Base-by-base conservation (phyloP, 495 filamentous ascomycete species). In the Neurospora sp. region DNA sequence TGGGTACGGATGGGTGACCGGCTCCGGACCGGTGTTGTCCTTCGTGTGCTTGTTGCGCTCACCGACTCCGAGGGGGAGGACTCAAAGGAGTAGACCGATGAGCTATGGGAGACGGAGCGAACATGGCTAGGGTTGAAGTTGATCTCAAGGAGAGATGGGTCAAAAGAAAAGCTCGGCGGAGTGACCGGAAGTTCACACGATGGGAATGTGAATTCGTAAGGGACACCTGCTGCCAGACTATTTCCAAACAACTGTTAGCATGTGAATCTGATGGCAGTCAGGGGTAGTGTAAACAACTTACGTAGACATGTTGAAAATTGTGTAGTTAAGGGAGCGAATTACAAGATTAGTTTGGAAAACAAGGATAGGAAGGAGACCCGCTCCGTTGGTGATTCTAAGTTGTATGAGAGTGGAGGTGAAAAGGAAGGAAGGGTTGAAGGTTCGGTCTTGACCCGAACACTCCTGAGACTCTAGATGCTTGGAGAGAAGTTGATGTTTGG, bases 21-120 rank as follows among this genome's bases (percentile, higher is more conserved):
- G 37, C 91, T 92, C 72, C 88, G 82, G 61, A 85, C 85, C 22
- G 94, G 93, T 41, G 91, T 94, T 69, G 92, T 95, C 71, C 87
- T 83, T 72, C 86, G 83, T 35, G 93, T 94, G 82, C 88, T 85
- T 68, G 78, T 72, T 11, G 81, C 76, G 22, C 73, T 61, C 53
- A 82, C 74, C 44, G 89, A 88, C 74, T 91, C 92, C 81, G 91
- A 92, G 71, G 93, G 92, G 74, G 93, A 95, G 53, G 91, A 93
- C 79, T 92, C 89, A 74, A 88, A 84, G 69, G 85, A 86, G 76
- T 82, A 87, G 75, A 80, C 85, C 71, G 86, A 88, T 35, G 53
- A 65, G 73, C 82, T 80, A 79, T 87, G 83, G 71, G 87, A 90
- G 79, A 80, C 81, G 78, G 84, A 85, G 77, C 85, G 84, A 80